Conservation (phyloP, 495 filamentous ascomycete genomes). For the Talaromyces nanjingensis region DNA sequence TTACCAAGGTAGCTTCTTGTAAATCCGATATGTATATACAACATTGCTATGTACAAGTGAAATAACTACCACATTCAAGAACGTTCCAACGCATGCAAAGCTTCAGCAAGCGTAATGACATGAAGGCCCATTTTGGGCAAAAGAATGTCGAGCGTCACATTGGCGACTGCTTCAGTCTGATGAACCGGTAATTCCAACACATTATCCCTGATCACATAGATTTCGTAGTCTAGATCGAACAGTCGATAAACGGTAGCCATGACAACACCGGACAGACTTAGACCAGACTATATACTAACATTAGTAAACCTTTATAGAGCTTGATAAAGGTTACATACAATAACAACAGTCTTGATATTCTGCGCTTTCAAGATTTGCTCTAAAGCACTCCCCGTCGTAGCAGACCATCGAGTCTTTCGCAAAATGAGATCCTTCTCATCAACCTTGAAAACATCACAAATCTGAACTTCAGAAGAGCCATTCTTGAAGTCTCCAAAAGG, state of each 20-base stretch:
- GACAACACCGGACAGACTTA: conserved; percentile 35
- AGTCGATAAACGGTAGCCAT: conserved; percentile 36
- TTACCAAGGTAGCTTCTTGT: no score
- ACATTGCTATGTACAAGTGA: no score
- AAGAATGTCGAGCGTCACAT: conserved; percentile 20
- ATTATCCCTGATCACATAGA: conserved; percentile 37
- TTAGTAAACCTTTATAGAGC: no score
- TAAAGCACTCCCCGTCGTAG: conserved; percentile 29
- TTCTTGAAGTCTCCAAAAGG: conserved; percentile 17
- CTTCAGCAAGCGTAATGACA: no score
- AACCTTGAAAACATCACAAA: conserved; percentile 24
- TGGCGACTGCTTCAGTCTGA: conserved; percentile 16
- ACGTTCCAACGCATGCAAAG: no score
- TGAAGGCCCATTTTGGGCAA: conserved; percentile 22
- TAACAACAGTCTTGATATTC: conserved; percentile 34
- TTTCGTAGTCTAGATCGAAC: conserved; percentile 37
- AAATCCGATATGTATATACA: no score
- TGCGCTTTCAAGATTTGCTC: conserved; percentile 37
- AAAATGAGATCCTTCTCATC: conserved; percentile 30
- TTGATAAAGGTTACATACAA: no score
- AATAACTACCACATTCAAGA: no score
- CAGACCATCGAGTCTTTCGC: conserved; percentile 37
- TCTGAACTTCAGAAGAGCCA: conserved; percentile 16
- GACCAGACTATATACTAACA: conserved; percentile 25
- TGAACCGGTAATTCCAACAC: conserved; percentile 33